phyloP scores from a whole-genome alignment of 2,329 filamentous ascomycete species.

The Paraphoma sp. region DNA sequence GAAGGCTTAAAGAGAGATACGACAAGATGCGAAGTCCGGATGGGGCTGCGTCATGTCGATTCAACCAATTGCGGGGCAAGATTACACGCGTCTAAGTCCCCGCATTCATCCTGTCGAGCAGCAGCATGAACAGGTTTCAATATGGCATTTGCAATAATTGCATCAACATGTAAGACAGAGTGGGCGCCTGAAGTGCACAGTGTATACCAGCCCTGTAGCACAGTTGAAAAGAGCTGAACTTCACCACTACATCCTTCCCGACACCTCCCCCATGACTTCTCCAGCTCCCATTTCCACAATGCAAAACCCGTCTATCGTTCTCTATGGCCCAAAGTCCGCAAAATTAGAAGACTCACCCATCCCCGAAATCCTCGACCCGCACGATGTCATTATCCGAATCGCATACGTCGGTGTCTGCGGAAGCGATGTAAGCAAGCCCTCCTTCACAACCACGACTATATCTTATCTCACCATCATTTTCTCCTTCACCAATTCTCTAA shows the following conservation, averaged over 20 bases:
- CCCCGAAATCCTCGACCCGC: constrained; percentile 42
- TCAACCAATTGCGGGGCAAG: not conserved
- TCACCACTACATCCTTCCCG: not conserved
- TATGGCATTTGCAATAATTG: not conserved
- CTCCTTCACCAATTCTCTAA: not conserved
- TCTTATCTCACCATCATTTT: not conserved
- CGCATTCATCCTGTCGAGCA: constrained; percentile 2
- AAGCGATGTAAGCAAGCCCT: constrained; percentile 30
- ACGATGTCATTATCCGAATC: constrained; percentile 55
- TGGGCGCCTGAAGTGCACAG: not conserved
- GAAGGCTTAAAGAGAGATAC: no score
- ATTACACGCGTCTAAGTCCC: constrained; percentile 24
- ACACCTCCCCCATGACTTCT: constrained; percentile 3
- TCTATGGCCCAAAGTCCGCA: constrained; percentile 49
- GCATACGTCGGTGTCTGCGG: constrained; percentile 55
- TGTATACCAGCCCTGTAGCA: not conserved
- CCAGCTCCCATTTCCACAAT: constrained; percentile 11
- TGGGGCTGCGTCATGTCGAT: no score
- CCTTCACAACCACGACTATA: not conserved
- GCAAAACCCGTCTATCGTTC: constrained; percentile 52
- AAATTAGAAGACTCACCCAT: constrained; percentile 48
- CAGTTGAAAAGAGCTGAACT: no score
- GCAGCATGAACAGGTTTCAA: not conserved
- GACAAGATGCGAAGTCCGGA: no score
- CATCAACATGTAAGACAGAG: not conserved